Base-by-base conservation (phyloP, 2,329 filamentous ascomycete species). In the Colletotrichum melonis region DNA sequence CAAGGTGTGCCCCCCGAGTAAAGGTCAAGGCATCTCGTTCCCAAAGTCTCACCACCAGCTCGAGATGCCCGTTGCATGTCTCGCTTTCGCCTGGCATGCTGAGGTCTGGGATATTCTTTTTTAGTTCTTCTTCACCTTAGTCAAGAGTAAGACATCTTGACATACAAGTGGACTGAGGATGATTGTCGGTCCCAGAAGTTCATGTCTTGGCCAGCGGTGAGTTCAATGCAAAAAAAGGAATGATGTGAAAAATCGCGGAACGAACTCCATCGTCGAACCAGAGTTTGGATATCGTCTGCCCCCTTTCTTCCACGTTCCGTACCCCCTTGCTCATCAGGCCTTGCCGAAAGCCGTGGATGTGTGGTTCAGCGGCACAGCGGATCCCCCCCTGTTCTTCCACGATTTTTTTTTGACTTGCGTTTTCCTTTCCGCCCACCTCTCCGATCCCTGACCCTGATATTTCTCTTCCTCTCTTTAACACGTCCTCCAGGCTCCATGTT, bases 361-460 rank as follows among this genome's bases (percentile, higher is more conserved):
- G 63, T 38, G 30, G 64, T 72, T 54, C n/a, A 64, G 30, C 30
- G 59, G 32, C 38, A 42, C 19, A 49, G 42, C 19, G 19, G 42
- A 22, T 69, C 75, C 22, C 77, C 77, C 77, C 72, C 77, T 35
- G 32, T 73, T 66, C 74, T 49, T 22, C 16, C 16, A 42, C 16
- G 16, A 19, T n/a, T 49, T 22, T 49, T 49, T 49, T 49, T 49
- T 49, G 6, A n/a, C 19, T n/a, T 49, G 16, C 75, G 76, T 56
- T 79, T 78, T 14, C 76, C 54, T 24, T 46, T 74, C 59, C 54
- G 65, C 35, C 58, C 60, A 62, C 67, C 55, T 49, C 42, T 70
- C 70, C 70, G 63, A 64, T 55, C 63, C 69, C 58, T 74, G 63
- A 46, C 24, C 54, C 59, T 65, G 70, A n/a, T 22, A 63, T 68